Conservation (phyloP, 2,329 filamentous ascomycete genomes). For the Sporothrix schenckii region DNA sequence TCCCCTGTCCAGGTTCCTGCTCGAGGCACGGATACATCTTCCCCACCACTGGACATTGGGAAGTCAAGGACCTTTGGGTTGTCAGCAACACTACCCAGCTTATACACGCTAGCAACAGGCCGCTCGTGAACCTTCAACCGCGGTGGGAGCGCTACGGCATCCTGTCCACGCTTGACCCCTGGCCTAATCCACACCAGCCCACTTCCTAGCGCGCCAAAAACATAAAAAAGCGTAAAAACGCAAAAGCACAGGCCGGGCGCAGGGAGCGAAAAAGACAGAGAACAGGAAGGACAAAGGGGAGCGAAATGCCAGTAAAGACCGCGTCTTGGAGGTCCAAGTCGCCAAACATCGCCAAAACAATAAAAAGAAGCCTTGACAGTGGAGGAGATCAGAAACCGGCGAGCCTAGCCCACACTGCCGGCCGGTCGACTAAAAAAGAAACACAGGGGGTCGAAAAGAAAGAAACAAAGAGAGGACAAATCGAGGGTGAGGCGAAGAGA, state of each 20-base stretch:
- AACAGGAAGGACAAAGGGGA: background rate
- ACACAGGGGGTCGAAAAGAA: constrained; percentile 17
- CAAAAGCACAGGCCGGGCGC: constrained; percentile 5
- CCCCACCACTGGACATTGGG: too few relatives aligned
- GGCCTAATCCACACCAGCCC: constrained; percentile 24
- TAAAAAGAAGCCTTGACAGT: constrained; percentile 13
- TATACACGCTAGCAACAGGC: constrained; percentile 20
- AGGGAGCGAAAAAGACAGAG: background rate
- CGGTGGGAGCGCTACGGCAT: constrained; percentile 23
- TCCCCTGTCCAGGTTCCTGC: background rate
- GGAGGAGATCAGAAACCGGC: background rate
- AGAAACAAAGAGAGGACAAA: constrained; percentile 12
- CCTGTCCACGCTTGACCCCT: constrained; percentile 26
- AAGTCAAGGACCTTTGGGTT: background rate
- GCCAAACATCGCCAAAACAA: background rate
- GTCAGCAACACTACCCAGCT: constrained; percentile 4
- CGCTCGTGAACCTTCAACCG: background rate
- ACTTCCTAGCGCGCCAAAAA: constrained; percentile 5
- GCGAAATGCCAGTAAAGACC: background rate
- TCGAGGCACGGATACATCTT: background rate
- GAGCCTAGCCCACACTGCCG: constrained; percentile 1
- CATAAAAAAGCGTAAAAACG: constrained; percentile 14
- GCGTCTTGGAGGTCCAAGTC: background rate
- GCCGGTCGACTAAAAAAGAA: constrained; percentile 18
- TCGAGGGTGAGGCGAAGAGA: too few relatives aligned